Percentiles rank a stretch among this genome's conserved stretches.
Evolutionary conservation across 495 filamentous ascomycete species (phyloP).

Genomic region (Talaromyces nanjingensis): DNA sequence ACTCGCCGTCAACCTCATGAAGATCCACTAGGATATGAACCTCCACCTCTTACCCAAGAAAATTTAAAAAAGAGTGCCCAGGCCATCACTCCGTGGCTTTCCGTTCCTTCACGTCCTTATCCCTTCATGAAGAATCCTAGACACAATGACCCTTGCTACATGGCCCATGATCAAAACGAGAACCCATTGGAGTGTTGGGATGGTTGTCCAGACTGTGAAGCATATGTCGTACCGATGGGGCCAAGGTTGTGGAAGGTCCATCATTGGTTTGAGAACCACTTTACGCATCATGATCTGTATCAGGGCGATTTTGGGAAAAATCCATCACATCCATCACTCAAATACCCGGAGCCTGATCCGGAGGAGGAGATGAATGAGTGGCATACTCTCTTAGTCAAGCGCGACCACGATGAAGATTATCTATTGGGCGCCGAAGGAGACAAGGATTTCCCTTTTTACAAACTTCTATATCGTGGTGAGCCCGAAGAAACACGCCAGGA

Average conservation of each 20-base stretch:
- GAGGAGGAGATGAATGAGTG: background rate
- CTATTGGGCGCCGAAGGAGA: background rate
- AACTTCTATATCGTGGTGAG: background rate
- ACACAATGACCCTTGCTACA: background rate
- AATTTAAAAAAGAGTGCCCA: background rate
- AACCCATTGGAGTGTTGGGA: background rate
- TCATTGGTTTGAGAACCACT: background rate
- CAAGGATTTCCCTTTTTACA: background rate
- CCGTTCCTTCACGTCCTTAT: background rate
- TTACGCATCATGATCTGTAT: background rate
- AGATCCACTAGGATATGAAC: background rate
- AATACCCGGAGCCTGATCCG: background rate
- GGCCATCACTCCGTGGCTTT: background rate
- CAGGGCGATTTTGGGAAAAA: background rate
- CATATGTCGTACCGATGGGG: background rate
- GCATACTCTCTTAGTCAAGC: background rate
- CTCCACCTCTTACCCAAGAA: background rate
- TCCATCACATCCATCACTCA: background rate
- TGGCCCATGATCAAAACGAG: background rate
- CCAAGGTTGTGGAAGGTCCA: background rate
- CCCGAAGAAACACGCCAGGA: background rate
- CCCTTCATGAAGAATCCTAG: background rate
- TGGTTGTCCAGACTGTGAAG: conserved; percentile 1
- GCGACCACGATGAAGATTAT: background rate
- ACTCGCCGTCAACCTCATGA: background rate